phyloP scores from a whole-genome alignment of 2,329 filamentous ascomycete genomes.

The Pestalotiopsis sp. region DNA sequence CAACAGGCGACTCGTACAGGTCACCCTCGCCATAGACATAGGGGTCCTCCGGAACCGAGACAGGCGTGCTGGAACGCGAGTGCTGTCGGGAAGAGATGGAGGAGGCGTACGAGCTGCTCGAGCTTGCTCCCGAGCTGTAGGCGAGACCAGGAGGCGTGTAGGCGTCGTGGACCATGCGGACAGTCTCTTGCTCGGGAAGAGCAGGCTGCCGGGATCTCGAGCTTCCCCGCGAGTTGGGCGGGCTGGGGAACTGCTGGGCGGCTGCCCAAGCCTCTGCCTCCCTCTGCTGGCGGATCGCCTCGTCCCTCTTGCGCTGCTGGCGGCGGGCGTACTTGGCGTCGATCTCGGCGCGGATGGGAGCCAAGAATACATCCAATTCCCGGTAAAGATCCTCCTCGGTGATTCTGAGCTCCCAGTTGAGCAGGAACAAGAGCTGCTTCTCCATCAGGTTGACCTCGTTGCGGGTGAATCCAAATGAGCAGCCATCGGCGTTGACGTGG shows the following conservation, averaged over 20 bases:
- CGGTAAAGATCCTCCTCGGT: constrained; percentile 82
- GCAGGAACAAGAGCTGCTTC: constrained; percentile 92
- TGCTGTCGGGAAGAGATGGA: constrained; percentile 49
- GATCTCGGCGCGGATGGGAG: constrained; percentile 72
- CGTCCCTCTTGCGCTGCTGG: constrained; percentile 44
- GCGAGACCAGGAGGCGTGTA: constrained; percentile 51
- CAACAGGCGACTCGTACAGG: constrained; percentile 52
- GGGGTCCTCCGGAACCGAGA: constrained; percentile 45
- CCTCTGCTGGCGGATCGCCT: constrained; percentile 44
- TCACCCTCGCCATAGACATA: constrained; percentile 43
- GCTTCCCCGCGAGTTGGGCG: constrained; percentile 47
- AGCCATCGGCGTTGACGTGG: constrained; percentile 65
- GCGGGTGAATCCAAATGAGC: constrained; percentile 85
- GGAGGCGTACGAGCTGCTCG: constrained; percentile 51
- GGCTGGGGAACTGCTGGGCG: constrained; percentile 43
- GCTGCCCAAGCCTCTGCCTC: constrained; percentile 41
- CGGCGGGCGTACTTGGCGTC: constrained; percentile 53
- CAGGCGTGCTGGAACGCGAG: constrained; percentile 54
- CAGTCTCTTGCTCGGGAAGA: constrained; percentile 33
- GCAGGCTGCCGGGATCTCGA: constrained; percentile 40
- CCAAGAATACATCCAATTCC: constrained; percentile 86
- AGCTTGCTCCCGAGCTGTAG: constrained; percentile 39
- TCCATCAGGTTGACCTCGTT: constrained; percentile 99
- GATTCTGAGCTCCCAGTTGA: constrained; percentile 93
- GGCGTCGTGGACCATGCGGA: constrained; percentile 40